phyloP scores from a whole-genome alignment of 2,329 filamentous ascomycete genomes.

The Xylaria polymorpha region DNA sequence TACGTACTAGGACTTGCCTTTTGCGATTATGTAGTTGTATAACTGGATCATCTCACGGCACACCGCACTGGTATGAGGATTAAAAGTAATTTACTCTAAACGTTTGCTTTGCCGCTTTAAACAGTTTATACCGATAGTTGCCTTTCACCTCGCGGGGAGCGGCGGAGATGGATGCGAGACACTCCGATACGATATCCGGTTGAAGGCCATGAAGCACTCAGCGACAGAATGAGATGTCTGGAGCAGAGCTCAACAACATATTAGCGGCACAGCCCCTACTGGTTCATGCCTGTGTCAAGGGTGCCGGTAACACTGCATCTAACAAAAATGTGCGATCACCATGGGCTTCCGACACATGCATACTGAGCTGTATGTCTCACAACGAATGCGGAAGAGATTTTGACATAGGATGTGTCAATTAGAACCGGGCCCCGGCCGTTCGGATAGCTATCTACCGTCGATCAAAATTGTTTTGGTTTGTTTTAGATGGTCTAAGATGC shows the following conservation, averaged over 20 bases:
- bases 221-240: not conserved
- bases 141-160: not conserved
- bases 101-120: not conserved
- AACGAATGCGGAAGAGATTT: not conserved
- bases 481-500: slow-evolving; percentile 14
- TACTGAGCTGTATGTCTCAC: not conserved
- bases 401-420: not conserved
- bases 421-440: not conserved
- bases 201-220: not conserved
- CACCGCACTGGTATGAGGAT: not conserved
- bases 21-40: slow-evolving; percentile 10
- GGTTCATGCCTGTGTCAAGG: not conserved
- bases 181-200: slow-evolving; percentile 16
- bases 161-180: slow-evolving; percentile 14
- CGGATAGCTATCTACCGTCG: not conserved
- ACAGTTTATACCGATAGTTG: not conserved
- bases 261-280: not conserved
- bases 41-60: slow-evolving; percentile 5
- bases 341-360: not conserved
- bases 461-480: not conserved
- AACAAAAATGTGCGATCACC: slow-evolving; percentile 3
- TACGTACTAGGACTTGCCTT: not conserved
- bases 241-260: slow-evolving; percentile 10
- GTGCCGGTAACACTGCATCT: slow-evolving; percentile 10
- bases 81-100: not conserved